Base-by-base conservation (phyloP, 2,329 filamentous ascomycete genomes). In the Zymoseptoria brevis region DNA sequence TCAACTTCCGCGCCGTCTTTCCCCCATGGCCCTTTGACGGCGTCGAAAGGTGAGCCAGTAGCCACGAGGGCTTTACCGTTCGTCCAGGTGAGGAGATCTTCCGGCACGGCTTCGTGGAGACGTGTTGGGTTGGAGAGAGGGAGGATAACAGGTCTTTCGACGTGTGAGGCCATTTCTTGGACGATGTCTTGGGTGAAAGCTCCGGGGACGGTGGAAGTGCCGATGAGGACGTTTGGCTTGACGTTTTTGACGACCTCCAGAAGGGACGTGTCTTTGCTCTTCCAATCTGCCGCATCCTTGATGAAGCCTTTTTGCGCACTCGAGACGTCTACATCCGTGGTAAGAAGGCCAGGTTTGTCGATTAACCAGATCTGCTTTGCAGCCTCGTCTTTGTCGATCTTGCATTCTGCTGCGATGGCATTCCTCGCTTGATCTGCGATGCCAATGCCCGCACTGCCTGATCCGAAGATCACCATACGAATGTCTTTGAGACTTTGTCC, bases 371-470 rank as follows among this genome's bases (percentile, higher is more conserved):
- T 92, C 62, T 93, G 88, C 69, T 85, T 84, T 1, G 83, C 79
- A 0, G 89, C 89, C n/a, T 91, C 87, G n/a, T 87, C 81, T 61
- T 85, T 87, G 13, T 24, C 35, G 6, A 41, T 87, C 1, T 77
- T 76, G 1, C 82, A 81, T 66, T 91, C 84, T 0, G 87, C 78
- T 0, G 84, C 84, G 57, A 96, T 92, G 0, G 90, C 88, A 66
- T 93, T 89, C 16, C 86, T 79, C 5, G 96, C 83, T 68, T 95
- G 89, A 65, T 95, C 90, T 1, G 90, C 90, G 57, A 96, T 95
- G 1, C 90, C 90, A 0, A 87, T 89, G 0, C 90, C 90, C 9
- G 91, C 91, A 1, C 87, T 89, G 0, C 90, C 91, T 0, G 89
- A 81, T 1, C 91, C 91, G 62, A 92, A 96, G 35, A 93, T 76